Conservation (phyloP, 352 stramenopile species). For the Phytophthora europaea region DNA sequence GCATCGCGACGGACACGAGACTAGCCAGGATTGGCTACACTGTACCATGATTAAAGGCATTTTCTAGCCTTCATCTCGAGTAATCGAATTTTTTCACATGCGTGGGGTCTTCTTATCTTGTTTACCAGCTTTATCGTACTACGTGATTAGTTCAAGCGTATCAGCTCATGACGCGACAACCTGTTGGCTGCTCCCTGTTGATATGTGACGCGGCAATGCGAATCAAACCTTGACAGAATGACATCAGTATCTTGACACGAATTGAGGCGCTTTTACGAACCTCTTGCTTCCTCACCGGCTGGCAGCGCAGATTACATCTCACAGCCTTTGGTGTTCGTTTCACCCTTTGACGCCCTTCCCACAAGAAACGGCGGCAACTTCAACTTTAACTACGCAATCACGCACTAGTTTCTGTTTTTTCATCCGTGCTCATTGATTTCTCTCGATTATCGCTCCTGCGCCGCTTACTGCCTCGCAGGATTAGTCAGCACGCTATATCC, state of each 20-base stretch:
- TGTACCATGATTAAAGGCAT: conserved; percentile 31
- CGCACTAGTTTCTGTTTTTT: conserved; percentile 20
- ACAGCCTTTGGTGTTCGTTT: conserved; percentile 26
- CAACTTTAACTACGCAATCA: conserved; percentile 9
- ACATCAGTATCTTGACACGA: conserved; percentile 13
- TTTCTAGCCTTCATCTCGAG: conserved; percentile 26
- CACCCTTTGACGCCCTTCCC: not conserved
- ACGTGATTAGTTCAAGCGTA: not conserved
- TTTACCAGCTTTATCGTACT: not conserved
- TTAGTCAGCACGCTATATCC: conserved; percentile 33
- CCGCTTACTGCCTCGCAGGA: conserved; percentile 16
- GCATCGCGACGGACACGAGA: too few relatives aligned
- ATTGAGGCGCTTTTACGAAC: conserved; percentile 16
- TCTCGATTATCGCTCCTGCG: conserved; percentile 31
- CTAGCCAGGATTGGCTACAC: too few relatives aligned
- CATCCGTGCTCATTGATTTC: conserved; percentile 23
- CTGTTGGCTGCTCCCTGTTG: conserved; percentile 15
- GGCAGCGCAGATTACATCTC: not conserved
- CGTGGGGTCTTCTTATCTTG: not conserved
- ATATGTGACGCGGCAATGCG: conserved; percentile 10
- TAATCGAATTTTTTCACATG: conserved; percentile 40
- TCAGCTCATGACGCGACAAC: conserved; percentile 5
- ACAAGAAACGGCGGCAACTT: conserved; percentile 1
- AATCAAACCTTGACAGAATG: not conserved
- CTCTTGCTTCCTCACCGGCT: conserved; percentile 9